A percentile compares a stretch with the other conserved stretches of the same genome.
Conservation (phyloP, 2,329 filamentous ascomycete species). For the Penicillium sp. region DNA sequence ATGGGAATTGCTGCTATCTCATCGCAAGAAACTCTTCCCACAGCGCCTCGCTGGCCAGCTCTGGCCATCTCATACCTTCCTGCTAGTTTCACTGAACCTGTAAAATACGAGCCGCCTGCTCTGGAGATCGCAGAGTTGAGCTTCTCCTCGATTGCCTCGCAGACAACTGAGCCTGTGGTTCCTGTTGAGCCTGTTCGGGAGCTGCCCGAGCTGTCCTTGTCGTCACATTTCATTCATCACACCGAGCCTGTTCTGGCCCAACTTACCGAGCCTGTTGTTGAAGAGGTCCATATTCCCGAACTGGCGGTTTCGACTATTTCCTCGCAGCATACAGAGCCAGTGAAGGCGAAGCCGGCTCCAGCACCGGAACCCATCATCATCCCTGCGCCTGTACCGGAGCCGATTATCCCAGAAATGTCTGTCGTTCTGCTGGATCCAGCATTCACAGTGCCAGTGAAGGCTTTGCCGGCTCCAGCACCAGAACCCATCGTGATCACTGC, state of each 20-base stretch:
- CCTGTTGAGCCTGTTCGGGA: slow-evolving; percentile 20
- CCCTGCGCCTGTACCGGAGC: slow-evolving; percentile 21
- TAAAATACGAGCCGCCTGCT: slow-evolving; percentile 28
- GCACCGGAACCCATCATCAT: slow-evolving; percentile 25
- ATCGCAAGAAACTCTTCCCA: slow-evolving; percentile 41
- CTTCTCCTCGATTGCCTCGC: slow-evolving; percentile 36
- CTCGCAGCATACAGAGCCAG: slow-evolving; percentile 38
- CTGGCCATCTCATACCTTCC: slow-evolving; percentile 39
- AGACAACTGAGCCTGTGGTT: slow-evolving; percentile 28
- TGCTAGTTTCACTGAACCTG: slow-evolving; percentile 36
- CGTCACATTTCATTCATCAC: slow-evolving; percentile 27
- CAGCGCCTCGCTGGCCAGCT: slow-evolving; percentile 48
- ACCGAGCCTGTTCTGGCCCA: slow-evolving; percentile 32
- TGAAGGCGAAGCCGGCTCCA: slow-evolving; percentile 22
- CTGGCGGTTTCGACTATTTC: slow-evolving; percentile 40
- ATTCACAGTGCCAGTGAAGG: slow-evolving; percentile 36
- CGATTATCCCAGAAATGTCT: slow-evolving; percentile 27
- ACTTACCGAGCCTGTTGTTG: slow-evolving; percentile 24
- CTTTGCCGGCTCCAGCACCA: slow-evolving; percentile 22
- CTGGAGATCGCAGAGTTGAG: slow-evolving; percentile 28
- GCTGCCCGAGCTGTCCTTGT: slow-evolving; percentile 25
- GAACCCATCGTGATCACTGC: slow-evolving; percentile 19
- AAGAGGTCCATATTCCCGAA: slow-evolving; percentile 23
- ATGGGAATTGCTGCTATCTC: slow-evolving; percentile 40
- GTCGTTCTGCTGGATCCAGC: slow-evolving; percentile 35